Percentiles rank a stretch among this genome's conserved stretches.
Evolutionary conservation across 148 eudicot genomes (phyloP).

Genomic region (Mesembryanthemum crystallinum): DNA sequence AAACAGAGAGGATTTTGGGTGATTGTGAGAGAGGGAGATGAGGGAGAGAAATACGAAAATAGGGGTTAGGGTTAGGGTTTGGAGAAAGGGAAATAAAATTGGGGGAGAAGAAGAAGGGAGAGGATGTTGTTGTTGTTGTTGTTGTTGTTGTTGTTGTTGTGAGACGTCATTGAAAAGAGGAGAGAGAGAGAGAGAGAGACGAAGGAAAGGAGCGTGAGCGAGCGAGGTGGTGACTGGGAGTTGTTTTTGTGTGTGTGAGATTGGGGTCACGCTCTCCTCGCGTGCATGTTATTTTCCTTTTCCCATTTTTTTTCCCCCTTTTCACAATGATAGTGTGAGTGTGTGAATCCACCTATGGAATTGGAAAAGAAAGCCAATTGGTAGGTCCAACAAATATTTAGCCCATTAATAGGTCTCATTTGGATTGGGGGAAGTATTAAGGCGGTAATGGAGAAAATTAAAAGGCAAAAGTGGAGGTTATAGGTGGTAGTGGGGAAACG

Average conservation of each 20-base stretch:
- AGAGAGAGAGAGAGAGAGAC: neutral
- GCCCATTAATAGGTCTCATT: no score
- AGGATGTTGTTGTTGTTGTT: neutral
- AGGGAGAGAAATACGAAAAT: neutral
- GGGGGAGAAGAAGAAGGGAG: slow-evolving; percentile 18
- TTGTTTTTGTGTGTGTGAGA: no score
- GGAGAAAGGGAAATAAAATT: slow-evolving; percentile 17
- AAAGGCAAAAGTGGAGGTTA: no score
- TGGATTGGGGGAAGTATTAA: no score
- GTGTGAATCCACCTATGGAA: no score
- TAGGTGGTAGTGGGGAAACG: no score
- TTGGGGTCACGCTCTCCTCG: slow-evolving; percentile 7
- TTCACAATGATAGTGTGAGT: no score
- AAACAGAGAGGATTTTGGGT: neutral
- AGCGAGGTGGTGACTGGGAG: neutral
- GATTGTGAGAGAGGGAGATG: neutral
- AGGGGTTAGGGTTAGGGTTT: slow-evolving; percentile 34
- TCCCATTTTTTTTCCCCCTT: no score
- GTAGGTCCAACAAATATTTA: no score
- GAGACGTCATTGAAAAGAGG: slow-evolving; percentile 4
- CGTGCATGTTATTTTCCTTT: neutral
- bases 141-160: neutral
- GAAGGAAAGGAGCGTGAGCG: neutral
- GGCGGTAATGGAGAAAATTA: no score
- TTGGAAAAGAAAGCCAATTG: no score